These are phyloP conservation scores for Ophiocordyceps camponoti-leonardi DNA, from an alignment of 2,329 filamentous ascomycete species.

Conservation along the genomic window DNA sequence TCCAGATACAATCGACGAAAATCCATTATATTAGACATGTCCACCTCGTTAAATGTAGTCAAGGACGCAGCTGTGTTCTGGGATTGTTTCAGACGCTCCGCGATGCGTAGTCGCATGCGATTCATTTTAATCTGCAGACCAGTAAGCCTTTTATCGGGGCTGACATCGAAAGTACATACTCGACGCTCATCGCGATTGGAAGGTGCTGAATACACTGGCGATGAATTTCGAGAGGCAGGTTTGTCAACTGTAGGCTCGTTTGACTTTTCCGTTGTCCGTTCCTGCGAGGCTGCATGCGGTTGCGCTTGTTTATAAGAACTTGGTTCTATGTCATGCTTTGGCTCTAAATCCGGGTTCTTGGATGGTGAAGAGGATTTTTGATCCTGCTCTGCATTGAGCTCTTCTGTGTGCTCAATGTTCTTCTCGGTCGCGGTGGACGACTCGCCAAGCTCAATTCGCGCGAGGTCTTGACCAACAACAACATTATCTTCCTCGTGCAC, in stretches of 20 bases:
- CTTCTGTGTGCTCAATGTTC: neutral
- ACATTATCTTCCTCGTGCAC: constrained; percentile 93
- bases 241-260: neutral
- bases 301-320: no score
- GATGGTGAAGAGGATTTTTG: constrained; percentile 6
- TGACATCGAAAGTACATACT: constrained; percentile 32
- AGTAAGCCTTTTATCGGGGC: neutral
- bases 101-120: constrained; percentile 93
- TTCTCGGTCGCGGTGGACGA: constrained; percentile 14
- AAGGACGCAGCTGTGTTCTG: constrained; percentile 96
- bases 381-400: constrained; percentile 2
- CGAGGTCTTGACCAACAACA: constrained; percentile 78
- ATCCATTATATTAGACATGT: constrained; percentile 96
- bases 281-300: no score
- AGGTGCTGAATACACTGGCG: constrained; percentile 30
- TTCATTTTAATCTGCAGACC: constrained; percentile 89
- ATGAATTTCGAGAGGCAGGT: constrained; percentile 1
- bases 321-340: no score
- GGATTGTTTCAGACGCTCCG: constrained; percentile 95
- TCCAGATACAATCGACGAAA: constrained; percentile 97
- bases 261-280: neutral
- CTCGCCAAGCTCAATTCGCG: constrained; percentile 69
- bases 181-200: constrained; percentile 77
- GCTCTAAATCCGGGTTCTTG: no score
- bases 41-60: constrained; percentile 97